Base-by-base conservation (phyloP, 2,329 filamentous ascomycete species). In the Cytospora schulzeri region DNA sequence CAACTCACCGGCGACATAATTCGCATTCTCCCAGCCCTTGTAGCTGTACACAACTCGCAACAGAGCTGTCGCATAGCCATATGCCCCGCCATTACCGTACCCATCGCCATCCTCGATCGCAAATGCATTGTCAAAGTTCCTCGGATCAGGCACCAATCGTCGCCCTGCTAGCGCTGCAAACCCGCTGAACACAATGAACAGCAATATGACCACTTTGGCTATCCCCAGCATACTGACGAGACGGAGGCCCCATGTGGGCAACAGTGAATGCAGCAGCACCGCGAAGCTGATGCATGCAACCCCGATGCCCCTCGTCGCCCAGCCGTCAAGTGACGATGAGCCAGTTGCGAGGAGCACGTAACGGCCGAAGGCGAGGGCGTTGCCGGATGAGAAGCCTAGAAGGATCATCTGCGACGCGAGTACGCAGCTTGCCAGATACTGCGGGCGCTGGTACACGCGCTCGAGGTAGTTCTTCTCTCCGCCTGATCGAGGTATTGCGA, bases 391-490 rank as follows among this genome's bases (percentile, higher is more conserved):
- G 71, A 87, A 88, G 0, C 85, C 85, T 1, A 88, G 80, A 0
- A 88, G 76, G 54, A 88, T 78, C 82, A 87, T 86, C 72, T 88
- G 85, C 1, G 85, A 77, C 3, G 85, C 85, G 38, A 88, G 77
- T 2, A 88, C 80, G 66, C 83, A 85, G 0, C 85, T 86, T 0
- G 85, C 81, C 1, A 89, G 73, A 72, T 87, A 86, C 63, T 80
- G 82, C 0, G 86, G 86, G 26, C 78, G 81, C 2, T 80, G 79
- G 74, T 87, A 88, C 19, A 86, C 83, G n/a, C 83, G 79, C 70
- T 89, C 86, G 56, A 89, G 82, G 70, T 89, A 89, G 72, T 88
- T 86, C 78, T 89, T 89, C 68, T 88, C 86, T 24, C 87, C 87
- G 17, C 87, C 86, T 17, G 84, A 87, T 41, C 83, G 78, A 2